Conservation (phyloP, 1,284 basidiomycete genomes). For the Heliocybe sulcata region DNA sequence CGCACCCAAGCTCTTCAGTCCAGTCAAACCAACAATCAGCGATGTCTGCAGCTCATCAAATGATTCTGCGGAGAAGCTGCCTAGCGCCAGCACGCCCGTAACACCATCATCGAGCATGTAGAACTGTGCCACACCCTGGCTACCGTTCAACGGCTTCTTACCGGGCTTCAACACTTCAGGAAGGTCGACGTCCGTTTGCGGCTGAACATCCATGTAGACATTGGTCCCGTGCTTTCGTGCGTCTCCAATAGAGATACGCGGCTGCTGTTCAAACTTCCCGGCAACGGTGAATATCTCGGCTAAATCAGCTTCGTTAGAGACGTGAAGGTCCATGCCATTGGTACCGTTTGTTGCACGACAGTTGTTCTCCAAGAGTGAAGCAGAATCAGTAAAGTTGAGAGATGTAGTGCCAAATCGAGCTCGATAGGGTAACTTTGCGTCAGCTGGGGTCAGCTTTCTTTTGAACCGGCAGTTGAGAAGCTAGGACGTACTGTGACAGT, state of each 20-base stretch:
- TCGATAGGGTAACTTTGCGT: conserved; percentile 40
- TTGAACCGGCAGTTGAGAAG: conserved; percentile 13
- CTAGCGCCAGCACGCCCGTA: conserved; percentile 52
- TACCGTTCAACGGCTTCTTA: conserved; percentile 30
- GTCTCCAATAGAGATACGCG: conserved; percentile 24
- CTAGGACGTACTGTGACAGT: conserved; percentile 27
- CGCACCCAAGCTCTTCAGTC: conserved; percentile 41
- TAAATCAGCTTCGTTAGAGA: conserved; percentile 7
- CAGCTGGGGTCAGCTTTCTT: conserved; percentile 18
- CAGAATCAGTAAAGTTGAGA: conserved; percentile 39
- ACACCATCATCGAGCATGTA: conserved; percentile 44
- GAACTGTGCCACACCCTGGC: conserved; percentile 45
- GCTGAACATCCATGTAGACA: conserved; percentile 40
- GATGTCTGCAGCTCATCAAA: conserved; percentile 35
- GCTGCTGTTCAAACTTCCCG: conserved; percentile 40
- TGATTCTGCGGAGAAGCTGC: conserved; percentile 44
- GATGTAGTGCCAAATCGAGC: conserved; percentile 39
- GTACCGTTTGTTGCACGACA: conserved; percentile 42
- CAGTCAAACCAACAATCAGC: conserved; percentile 39
- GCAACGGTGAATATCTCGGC: conserved; percentile 15
- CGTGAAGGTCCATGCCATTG: conserved; percentile 42
- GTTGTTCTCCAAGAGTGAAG: conserved; percentile 44
- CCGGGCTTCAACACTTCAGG: conserved; percentile 39
- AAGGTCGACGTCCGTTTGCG: conserved; percentile 39
- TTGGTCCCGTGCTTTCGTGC: conserved; percentile 37